Percentiles rank a stretch among this genome's conserved stretches.
These are phyloP conservation scores for Claviceps humidiphila DNA, from an alignment of 2,329 filamentous ascomycete genomes.

Conservation along the genomic window DNA sequence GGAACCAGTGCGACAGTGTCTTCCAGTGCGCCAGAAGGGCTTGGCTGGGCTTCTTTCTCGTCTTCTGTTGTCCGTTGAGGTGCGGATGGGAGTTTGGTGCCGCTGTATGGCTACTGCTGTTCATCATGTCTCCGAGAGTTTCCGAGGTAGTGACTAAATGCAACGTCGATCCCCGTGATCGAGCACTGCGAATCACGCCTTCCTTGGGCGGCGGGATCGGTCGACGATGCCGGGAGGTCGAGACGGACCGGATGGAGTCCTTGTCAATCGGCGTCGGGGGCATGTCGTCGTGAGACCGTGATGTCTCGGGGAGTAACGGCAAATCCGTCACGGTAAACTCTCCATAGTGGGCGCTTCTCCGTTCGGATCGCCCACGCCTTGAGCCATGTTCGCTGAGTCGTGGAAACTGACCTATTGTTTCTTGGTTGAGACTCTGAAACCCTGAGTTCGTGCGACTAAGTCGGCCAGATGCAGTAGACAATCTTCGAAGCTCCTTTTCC, in stretches of 20 bases:
- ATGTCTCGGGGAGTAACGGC: constrained; percentile 58
- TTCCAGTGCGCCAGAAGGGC: constrained; percentile 49
- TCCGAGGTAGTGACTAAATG: constrained; percentile 64
- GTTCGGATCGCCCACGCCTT: constrained; percentile 61
- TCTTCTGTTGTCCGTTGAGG: constrained; percentile 26
- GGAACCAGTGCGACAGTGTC: constrained; percentile 51
- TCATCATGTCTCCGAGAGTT: constrained; percentile 20
- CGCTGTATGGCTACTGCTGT: constrained; percentile 11
- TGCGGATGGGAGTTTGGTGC: constrained; percentile 8
- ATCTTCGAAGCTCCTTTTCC: constrained; percentile 65
- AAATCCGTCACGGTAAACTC: constrained; percentile 61
- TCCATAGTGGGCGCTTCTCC: constrained; percentile 52
- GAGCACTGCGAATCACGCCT: constrained; percentile 49
- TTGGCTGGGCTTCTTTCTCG: constrained; percentile 43
- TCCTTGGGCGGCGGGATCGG: constrained; percentile 82
- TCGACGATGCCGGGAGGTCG: constrained; percentile 62
- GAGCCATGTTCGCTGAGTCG: constrained; percentile 34
- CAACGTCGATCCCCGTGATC: constrained; percentile 70
- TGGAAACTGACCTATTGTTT: constrained; percentile 32
- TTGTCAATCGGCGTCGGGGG: constrained; percentile 67
- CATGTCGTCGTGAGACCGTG: constrained; percentile 25
- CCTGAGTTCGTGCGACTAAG: constrained; percentile 69
- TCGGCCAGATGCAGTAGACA: constrained; percentile 82
- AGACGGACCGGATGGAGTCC: constrained; percentile 59
- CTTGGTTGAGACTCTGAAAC: constrained; percentile 67